phyloP scores from a whole-genome alignment of 192 early-diverging fungal genomes.

The Linnemannia elongata region DNA sequence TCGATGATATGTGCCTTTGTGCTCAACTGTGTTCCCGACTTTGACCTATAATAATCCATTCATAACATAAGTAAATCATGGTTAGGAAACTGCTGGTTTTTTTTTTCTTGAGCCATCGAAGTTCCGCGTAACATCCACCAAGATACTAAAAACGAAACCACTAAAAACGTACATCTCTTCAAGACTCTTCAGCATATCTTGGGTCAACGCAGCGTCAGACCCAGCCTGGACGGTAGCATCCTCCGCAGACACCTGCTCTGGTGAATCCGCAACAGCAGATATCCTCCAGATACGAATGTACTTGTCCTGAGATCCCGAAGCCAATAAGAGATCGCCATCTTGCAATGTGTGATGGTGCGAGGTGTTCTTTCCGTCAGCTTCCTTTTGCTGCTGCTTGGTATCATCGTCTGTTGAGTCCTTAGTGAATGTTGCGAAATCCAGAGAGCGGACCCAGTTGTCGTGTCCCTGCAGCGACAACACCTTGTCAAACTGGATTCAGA shows the following conservation, averaged over 20 bases:
- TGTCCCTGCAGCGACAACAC: conserved; percentile 85
- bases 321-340: conserved; percentile 88
- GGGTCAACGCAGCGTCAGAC: conserved; percentile 46
- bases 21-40: conserved; percentile 76
- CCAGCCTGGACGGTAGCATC: neutral
- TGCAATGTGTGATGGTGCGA: conserved; percentile 67
- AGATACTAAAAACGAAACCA: neutral
- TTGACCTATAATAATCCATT: conserved; percentile 46
- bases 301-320: conserved; percentile 92
- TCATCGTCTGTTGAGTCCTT: conserved; percentile 23
- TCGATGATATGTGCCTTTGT: conserved; percentile 88
- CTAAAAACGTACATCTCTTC: conserved; percentile 37
- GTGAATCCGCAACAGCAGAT: conserved; percentile 42
- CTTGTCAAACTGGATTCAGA: conserved; percentile 68
- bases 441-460: conserved; percentile 91
- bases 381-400: neutral
- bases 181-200: conserved; percentile 61
- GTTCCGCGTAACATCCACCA: neutral
- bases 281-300: conserved; percentile 94
- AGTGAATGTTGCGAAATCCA: conserved; percentile 80
- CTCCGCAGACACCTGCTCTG: conserved; percentile 12
- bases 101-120: no score
- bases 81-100: neutral
- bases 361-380: neutral
- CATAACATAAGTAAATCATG: conserved; percentile 3